Base-by-base conservation (phyloP, 768 basidiomycete genomes). In the Macrolepiota dolichaula region DNA sequence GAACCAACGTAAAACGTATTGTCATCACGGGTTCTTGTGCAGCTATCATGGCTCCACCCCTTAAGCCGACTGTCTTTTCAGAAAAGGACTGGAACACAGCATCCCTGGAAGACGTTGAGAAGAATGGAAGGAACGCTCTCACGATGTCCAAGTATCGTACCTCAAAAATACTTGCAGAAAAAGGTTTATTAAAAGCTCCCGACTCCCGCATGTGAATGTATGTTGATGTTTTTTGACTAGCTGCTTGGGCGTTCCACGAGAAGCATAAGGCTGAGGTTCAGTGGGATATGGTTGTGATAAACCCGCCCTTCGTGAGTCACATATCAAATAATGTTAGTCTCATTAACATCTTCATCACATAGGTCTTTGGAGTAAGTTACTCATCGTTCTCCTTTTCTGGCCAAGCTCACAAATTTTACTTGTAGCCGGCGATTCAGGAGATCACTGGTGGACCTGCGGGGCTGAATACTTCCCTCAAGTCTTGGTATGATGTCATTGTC, bases 11-110 rank as follows among this genome's bases (percentile, higher is more conserved):
- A 64, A 85, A 88, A 69, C 83, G 91, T 2, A 75, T 94, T 46
- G 83, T 92, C 7, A 71, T 90, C 61, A 90, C 88, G 0, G 85
- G 85, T 10, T 91, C 89, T 1, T 74, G 70, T 50, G 88, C 82
- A 0, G 73, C 85, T 0, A 66, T 88, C 12, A 62, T 80, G 1
- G 66, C 66, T 9, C 17, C 63, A n/a, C 63, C 66, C 2, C 61
- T 71, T 0, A 63, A 64, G 0, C 69, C 75, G 0, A 66, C 65
- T 0, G 72, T 73, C 1, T 82, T 77, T 65, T 74, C 68, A 40
- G 85, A 88, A 67, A 62, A 65, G 12, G 77, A 89, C 70, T 91
- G 89, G 91, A 87, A 89, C 65, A 69, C 82, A 13, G 73, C 73
- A 54, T 73, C 81, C 4, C 66, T 83, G 17, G 67, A 73, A 51